Base-by-base conservation (phyloP, 202 grass and related monocot genomes). In the Brachypodium distachyon region DNA sequence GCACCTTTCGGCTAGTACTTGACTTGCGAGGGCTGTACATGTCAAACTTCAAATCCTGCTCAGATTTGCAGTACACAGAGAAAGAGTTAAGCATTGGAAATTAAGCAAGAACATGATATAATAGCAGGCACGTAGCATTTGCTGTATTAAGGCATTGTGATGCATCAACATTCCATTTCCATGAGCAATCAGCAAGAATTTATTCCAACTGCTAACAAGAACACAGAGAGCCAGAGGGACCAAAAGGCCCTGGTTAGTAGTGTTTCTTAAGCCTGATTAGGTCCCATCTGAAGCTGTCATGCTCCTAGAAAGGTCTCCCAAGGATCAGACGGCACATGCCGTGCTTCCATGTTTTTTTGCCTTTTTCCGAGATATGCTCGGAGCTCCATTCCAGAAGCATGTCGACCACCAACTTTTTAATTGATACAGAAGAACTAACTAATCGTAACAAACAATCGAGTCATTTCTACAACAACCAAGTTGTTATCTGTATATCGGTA, bases 1-100 rank as follows among this genome's bases (percentile, higher is more conserved):
- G 79, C 36, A 95, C 86, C 58, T 82, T 81, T 28, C 72, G 38
- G 85, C 95, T 95, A 8, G 95, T 98, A 47, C 43, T 84, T 3
- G 95, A 98, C 4, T 81, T 72, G 2, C 63, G 64, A 9, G 95
- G 82, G 66, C 69, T 92, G 54, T 95, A 98, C 12, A 61, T 59
- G 4, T 84, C 84, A 14, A 98, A 90, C 46, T 73, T 62, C 3
- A 83, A 3, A 9, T 76, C 38, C 89, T 99, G 89, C 57, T 77
- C 18, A 25, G 81, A 77, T 76, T 72, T 34, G 3, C 22, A 31
- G 21, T 50, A 4, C 3, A 0, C 11, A 61, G 21, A 62, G 79
- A 55, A 27, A 0, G 11, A 25, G 71, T 50, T 29, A 74, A 18
- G 12, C 4, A 27, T 21, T 22, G 43, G 4, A 34, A 17, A 4